Conservation (phyloP, 768 basidiomycete genomes). For the Mycena alexandri region DNA sequence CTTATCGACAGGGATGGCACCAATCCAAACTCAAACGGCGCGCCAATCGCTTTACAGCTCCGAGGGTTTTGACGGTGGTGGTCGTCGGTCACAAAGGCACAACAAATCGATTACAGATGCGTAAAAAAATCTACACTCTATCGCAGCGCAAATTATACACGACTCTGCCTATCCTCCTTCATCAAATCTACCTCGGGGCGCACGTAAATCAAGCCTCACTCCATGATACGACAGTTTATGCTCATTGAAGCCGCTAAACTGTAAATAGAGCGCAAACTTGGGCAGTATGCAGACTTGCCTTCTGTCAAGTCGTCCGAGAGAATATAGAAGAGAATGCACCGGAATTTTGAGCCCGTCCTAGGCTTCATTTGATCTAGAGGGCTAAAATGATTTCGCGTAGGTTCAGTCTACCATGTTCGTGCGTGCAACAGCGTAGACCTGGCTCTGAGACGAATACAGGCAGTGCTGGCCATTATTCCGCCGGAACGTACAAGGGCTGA, state of each 20-base stretch:
- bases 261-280: background rate
- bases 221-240: background rate
- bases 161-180: background rate
- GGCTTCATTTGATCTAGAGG: too few species aligned
- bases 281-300: too few species aligned
- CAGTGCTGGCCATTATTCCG: too few species aligned
- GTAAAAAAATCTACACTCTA: constrained; percentile 2
- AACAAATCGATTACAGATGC: constrained; percentile 21
- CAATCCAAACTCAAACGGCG: constrained; percentile 27
- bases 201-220: background rate
- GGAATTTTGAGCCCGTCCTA: too few species aligned
- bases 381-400: too few species aligned
- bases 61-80: constrained; percentile 14
- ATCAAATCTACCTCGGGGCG: background rate
- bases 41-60: constrained; percentile 17
- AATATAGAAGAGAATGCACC: too few species aligned
- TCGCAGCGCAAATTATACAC: background rate
- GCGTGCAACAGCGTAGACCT: too few species aligned
- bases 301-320: too few species aligned
- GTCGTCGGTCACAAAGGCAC: constrained; percentile 27
- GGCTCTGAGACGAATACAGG: too few species aligned
- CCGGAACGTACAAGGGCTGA: too few species aligned
- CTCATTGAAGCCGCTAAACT: background rate
- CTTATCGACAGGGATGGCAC: constrained; percentile 24
- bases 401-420: too few species aligned